Evolutionary conservation across 805 yeast species (phyloP).

Genomic region (Lachancea cidri): DNA sequence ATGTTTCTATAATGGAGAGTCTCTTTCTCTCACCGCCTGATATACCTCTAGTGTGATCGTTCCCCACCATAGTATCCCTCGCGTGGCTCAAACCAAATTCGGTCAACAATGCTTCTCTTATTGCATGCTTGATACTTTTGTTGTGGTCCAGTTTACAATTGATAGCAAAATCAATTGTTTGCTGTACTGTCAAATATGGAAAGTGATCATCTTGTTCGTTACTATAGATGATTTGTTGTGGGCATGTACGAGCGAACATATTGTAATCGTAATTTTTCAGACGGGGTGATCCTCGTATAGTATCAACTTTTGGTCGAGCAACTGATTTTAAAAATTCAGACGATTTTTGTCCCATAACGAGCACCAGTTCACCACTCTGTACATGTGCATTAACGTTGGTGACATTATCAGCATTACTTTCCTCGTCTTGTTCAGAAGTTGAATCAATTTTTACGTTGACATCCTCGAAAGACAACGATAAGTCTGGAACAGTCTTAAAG

Average conservation of each 20-base stretch:
- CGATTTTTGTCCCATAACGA: conserved; percentile 25
- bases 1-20: conserved; percentile 58
- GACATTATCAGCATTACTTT: conserved; percentile 16
- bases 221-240: conserved; percentile 33
- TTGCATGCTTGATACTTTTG: conserved; percentile 22
- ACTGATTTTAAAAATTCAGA: conserved; percentile 23
- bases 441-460: neutral
- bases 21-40: conserved; percentile 67
- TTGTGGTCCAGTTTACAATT: conserved; percentile 36
- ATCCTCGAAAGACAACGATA: neutral
- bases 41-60: conserved; percentile 58
- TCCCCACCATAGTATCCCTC: conserved; percentile 54
- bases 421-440: neutral
- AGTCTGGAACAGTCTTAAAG: neutral
- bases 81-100: conserved; percentile 47
- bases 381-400: conserved; percentile 26
- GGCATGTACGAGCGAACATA: conserved; percentile 18
- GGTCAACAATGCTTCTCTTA: conserved; percentile 27
- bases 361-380: conserved; percentile 24
- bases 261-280: conserved; percentile 22
- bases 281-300: conserved; percentile 19
- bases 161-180: conserved; percentile 52
- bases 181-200: conserved; percentile 50
- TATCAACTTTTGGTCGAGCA: conserved; percentile 15
- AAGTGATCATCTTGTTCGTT: conserved; percentile 56